Percentiles rank a stretch among this genome's conserved stretches.
phyloP scores from a whole-genome alignment of 208 protist species.

The Crithidia expoeki region DNA sequence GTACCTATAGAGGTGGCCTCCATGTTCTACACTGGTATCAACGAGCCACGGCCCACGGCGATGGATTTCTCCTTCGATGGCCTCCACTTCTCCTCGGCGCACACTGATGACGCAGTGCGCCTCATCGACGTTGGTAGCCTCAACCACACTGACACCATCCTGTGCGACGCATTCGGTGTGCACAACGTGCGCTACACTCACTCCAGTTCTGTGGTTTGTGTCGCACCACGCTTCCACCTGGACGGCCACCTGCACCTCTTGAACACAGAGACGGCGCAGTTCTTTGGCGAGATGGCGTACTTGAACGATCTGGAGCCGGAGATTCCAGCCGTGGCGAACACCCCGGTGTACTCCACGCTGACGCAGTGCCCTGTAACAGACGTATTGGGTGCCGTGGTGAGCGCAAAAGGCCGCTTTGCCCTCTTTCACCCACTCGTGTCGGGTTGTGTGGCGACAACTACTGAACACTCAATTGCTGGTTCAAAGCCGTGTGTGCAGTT shows the following conservation, averaged over 20 bases:
- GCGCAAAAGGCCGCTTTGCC: constrained; percentile 48
- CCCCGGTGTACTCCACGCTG: constrained; percentile 70
- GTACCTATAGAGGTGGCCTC: constrained; percentile 61
- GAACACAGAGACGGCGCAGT: constrained; percentile 68
- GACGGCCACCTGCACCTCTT: constrained; percentile 87
- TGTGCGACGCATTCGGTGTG: constrained; percentile 64
- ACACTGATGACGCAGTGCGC: constrained; percentile 78
- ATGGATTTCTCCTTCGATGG: constrained; percentile 85
- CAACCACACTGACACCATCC: constrained; percentile 52
- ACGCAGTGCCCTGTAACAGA: constrained; percentile 71
- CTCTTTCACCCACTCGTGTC: constrained; percentile 85
- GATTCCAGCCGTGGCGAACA: constrained; percentile 44
- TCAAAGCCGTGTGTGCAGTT: constrained; percentile 49
- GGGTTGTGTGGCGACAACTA: constrained; percentile 69
- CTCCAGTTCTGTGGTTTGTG: constrained; percentile 59
- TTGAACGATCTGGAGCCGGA: constrained; percentile 55
- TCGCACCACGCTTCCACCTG: constrained; percentile 64
- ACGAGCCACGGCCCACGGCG: constrained; percentile 69
- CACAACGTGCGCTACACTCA: constrained; percentile 75
- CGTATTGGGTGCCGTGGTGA: constrained; percentile 63
- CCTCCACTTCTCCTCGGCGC: constrained; percentile 64
- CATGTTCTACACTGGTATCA: constrained; percentile 75
- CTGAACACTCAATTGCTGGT: constrained; percentile 48
- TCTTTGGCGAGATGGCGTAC: constrained; percentile 72
- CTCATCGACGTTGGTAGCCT: constrained; percentile 67